Conservation (phyloP, 116 monocot species). For the Iris pallida region DNA sequence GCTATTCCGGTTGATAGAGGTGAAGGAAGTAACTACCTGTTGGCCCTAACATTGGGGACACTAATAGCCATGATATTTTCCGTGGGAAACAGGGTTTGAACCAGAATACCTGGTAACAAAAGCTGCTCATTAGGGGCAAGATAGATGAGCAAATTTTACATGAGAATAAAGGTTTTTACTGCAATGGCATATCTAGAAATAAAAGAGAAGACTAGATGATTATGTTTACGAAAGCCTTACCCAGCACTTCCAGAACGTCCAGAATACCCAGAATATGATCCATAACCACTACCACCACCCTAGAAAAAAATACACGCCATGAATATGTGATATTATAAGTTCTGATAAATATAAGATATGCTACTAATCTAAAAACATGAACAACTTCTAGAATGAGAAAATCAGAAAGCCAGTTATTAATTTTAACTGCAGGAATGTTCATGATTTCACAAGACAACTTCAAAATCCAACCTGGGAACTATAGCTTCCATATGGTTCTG, state of each 20-base stretch:
- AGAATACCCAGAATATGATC: slow-evolving; percentile 61
- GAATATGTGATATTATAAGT: neutral
- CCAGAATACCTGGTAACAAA: slow-evolving; percentile 83
- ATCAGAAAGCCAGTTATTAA: neutral
- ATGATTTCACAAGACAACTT: neutral
- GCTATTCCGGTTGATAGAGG: slow-evolving; percentile 21
- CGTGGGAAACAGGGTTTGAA: slow-evolving; percentile 60
- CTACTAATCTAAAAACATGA: neutral
- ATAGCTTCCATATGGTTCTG: slow-evolving; percentile 55
- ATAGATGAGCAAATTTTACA: slow-evolving; percentile 15
- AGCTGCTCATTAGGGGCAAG: slow-evolving; percentile 38
- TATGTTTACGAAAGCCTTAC: slow-evolving; percentile 29
- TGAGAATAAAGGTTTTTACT: neutral
- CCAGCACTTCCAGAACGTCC: slow-evolving; percentile 70
- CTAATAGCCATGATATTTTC: slow-evolving; percentile 94
- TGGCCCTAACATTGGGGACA: slow-evolving; percentile 28
- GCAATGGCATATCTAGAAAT: neutral
- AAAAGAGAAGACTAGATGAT: neutral
- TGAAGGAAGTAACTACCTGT: slow-evolving; percentile 70
- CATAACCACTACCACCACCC: slow-evolving; percentile 64
- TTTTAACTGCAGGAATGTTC: neutral
- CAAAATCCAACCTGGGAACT: slow-evolving; percentile 56
- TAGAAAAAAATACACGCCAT: slow-evolving; percentile 6
- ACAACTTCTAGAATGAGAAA: slow-evolving; percentile 1
- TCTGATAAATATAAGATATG: slow-evolving; percentile 1